A percentile compares a stretch with the other conserved stretches of the same genome.
Conservation (phyloP, 2,329 filamentous ascomycete genomes). For the Clathrospora elynae region DNA sequence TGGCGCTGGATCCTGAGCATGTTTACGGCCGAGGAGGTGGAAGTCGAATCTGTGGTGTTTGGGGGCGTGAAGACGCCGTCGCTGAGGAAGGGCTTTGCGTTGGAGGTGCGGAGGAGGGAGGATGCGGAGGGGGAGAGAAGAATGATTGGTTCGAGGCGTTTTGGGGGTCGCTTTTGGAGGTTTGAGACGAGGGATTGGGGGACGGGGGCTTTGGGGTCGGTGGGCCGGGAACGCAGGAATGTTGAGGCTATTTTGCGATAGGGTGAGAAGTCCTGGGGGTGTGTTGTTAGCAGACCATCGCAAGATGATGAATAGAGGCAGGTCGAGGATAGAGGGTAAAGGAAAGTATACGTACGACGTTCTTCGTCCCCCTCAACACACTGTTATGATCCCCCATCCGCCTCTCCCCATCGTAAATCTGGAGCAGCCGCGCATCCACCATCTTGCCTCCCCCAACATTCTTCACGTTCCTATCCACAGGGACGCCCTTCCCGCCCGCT, state of each 20-base stretch:
- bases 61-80: constrained; percentile 79
- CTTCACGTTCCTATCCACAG: constrained; percentile 47
- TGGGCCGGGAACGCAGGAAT: constrained; percentile 66
- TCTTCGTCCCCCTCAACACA: constrained; percentile 82
- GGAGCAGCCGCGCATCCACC: constrained; percentile 75
- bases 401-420: constrained; percentile 90
- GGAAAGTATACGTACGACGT: constrained; percentile 65
- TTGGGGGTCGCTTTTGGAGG: constrained; percentile 48
- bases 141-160: constrained; percentile 78
- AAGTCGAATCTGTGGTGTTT: constrained; percentile 64
- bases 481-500: constrained; percentile 54
- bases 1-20: constrained; percentile 84
- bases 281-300: constrained; percentile 22
- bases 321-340: not conserved
- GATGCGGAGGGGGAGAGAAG: constrained; percentile 95
- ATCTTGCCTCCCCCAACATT: constrained; percentile 53
- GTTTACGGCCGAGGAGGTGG: constrained; percentile 61
- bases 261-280: constrained; percentile 82
- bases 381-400: constrained; percentile 93
- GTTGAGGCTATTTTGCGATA: constrained; percentile 82
- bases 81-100: constrained; percentile 93
- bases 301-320: too few relatives aligned
- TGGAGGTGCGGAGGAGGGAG: constrained; percentile 90
- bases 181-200: constrained; percentile 47
- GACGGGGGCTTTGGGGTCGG: constrained; percentile 45